Evolutionary conservation across 2,329 filamentous ascomycete genomes (phyloP).

Genomic region (Fusarium sulawesiense): DNA sequence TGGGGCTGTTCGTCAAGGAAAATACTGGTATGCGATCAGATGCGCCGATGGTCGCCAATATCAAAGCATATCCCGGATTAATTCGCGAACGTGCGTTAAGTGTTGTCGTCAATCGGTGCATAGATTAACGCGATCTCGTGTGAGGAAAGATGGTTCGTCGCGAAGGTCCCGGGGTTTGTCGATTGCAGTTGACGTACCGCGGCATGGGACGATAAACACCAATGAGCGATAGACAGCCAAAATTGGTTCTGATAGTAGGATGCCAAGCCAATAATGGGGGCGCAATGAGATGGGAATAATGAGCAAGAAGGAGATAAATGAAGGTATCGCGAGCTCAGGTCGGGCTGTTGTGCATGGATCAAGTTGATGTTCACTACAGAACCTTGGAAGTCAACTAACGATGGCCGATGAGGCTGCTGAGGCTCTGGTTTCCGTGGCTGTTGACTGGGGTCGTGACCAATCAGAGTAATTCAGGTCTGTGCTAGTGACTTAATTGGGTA

Average conservation of each 20-base stretch:
- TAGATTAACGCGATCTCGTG: constrained; percentile 41
- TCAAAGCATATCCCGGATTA: constrained; percentile 38
- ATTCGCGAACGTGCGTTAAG: constrained; percentile 17
- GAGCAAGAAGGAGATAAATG: neutral
- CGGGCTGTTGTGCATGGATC: constrained; percentile 26
- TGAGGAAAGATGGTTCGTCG: constrained; percentile 42
- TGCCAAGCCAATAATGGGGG: neutral
- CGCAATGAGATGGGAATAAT: neutral
- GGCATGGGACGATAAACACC: constrained; percentile 36
- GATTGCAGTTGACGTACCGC: constrained; percentile 44
- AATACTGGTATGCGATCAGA: constrained; percentile 32
- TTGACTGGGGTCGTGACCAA: constrained; percentile 28
- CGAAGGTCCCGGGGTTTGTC: constrained; percentile 41
- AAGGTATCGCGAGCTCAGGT: constrained; percentile 31
- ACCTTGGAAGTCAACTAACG: constrained; percentile 24
- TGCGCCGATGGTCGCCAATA: constrained; percentile 37
- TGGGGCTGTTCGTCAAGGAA: constrained; percentile 16
- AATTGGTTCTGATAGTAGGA: neutral
- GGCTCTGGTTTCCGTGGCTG: constrained; percentile 44
- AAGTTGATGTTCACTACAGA: constrained; percentile 25
- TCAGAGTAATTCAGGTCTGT: neutral
- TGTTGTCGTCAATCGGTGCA: constrained; percentile 7
- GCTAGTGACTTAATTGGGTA: constrained; percentile 10
- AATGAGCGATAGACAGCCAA: neutral
- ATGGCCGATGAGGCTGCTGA: constrained; percentile 40